Base-by-base conservation (phyloP, 371 early-diverging fungal genomes). In the Mortierella sp. region DNA sequence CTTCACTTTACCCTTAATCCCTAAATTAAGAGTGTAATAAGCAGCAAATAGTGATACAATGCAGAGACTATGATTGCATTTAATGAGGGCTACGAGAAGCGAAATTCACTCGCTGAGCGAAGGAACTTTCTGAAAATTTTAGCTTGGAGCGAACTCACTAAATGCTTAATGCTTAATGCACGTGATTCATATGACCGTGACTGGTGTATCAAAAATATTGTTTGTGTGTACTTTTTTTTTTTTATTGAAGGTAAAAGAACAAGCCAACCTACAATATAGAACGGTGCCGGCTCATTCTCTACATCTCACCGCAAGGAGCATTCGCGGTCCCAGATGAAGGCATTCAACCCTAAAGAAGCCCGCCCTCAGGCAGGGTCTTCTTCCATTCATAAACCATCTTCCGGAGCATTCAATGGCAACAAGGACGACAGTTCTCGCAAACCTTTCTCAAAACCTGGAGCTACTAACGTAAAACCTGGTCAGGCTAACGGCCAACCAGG, bases 401-500 rank as follows among this genome's bases (percentile, higher is more conserved):
- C 61, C 1, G 30, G 47, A 45, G 62, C 14, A 39, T 45, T 49
- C 16, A 51, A 45, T 20, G 28, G 51, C n/a, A 62, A 51, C 16
- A 71, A 65, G 30, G 58, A 49, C 26, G 59, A 35, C 59, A 59
- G 51, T 26, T 43, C 18, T 28, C 61, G 52, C 30, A 72, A 66
- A 54, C 49, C 72, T 22, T 66, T 72, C 30, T 66, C 72, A 72
- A 72, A 55, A 49, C 66, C 66, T 52, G 64, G 58, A 54, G 26
- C 54, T 43, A 18, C 43, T 9, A 35, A n/a, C 45, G 68, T 55
- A 63, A 40, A 43, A 45, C 14, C 26, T 45, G 47, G 45, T 8
- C 26, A 26, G 39, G 37, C 26, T 26, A n/a, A 20, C 37, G 26
- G 24, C 22, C 22, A 45, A 62, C 62, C 12, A 22, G 62, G 18